Percentiles rank a stretch among this genome's conserved stretches.
phyloP scores from a whole-genome alignment of 2,329 filamentous ascomycete genomes.

The Corinectria fuckeliana region DNA sequence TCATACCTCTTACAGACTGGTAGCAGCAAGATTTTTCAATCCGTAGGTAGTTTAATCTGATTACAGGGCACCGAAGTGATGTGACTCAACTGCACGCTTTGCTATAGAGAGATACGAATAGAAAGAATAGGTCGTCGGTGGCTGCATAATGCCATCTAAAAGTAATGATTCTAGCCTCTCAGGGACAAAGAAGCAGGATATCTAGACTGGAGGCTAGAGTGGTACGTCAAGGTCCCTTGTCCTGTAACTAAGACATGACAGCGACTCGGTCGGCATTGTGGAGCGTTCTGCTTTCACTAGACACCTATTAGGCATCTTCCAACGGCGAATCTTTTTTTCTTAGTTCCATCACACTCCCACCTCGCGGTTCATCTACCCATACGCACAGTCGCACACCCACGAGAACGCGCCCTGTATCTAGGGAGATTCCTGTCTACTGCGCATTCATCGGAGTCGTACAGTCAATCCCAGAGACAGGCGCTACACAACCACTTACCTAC shows the following conservation, averaged over 20 bases:
- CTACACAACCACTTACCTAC: not conserved
- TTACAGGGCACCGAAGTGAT: not conserved
- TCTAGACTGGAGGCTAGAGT: not conserved
- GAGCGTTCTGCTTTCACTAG: not conserved
- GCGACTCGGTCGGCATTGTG: not conserved
- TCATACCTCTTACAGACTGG: too few relatives aligned
- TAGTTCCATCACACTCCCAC: not conserved
- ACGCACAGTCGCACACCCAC: not conserved
- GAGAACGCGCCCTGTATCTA: not conserved
- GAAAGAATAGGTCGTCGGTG: too few relatives aligned
- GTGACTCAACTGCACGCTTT: not conserved
- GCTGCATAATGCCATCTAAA: too few relatives aligned
- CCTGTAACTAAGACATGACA: not conserved
- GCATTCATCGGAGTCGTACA: not conserved
- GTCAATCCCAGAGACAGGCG: not conserved
- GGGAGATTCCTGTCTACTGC: too few relatives aligned
- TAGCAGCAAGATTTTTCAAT: too few relatives aligned
- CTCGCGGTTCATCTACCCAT: not conserved
- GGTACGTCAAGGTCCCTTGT: not conserved
- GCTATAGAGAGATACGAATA: not conserved
- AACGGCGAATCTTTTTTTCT: slow-evolving; percentile 5
- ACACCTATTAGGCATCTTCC: not conserved
- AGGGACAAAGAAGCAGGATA: not conserved
- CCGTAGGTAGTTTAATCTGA: too few relatives aligned
- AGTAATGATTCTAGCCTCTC: too few relatives aligned